These are phyloP conservation scores for Brassica cretica DNA, from an alignment of 345 rosid species.

Conservation along the genomic window DNA sequence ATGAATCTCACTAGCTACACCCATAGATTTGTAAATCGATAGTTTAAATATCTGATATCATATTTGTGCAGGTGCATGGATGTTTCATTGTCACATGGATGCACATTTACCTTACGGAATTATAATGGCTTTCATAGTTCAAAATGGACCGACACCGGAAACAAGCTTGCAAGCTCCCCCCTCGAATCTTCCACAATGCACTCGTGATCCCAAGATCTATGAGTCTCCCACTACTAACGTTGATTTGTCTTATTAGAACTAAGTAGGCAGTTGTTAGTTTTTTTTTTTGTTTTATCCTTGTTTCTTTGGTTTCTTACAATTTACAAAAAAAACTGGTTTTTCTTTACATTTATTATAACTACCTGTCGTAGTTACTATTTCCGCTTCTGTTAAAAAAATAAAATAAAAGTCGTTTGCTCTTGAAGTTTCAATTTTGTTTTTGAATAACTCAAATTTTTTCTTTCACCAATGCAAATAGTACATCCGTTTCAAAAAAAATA, in stretches of 20 bases:
- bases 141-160: constrained; percentile 27
- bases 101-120: constrained; percentile 28
- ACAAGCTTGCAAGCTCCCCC: constrained; percentile 32
- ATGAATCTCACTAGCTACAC: background rate
- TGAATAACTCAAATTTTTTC: background rate
- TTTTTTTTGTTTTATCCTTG: too few species aligned
- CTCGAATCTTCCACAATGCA: constrained; percentile 23
- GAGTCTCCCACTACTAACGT: background rate
- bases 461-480: background rate
- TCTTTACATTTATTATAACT: background rate
- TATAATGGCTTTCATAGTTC: constrained; percentile 28
- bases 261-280: background rate
- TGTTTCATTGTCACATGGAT: constrained; percentile 33
- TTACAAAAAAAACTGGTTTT: background rate
- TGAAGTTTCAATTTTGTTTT: background rate
- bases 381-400: background rate
- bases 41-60: background rate
- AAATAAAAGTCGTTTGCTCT: background rate
- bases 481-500: too few species aligned
- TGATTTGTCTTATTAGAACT: constrained; percentile 28
- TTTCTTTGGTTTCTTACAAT: background rate
- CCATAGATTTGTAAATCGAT: background rate
- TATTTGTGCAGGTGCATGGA: constrained; percentile 20
- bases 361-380: background rate
- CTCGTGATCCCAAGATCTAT: constrained; percentile 13